Evolutionary conservation across 129 eudicot species (phyloP).

Genomic region (Arctium lappa): DNA sequence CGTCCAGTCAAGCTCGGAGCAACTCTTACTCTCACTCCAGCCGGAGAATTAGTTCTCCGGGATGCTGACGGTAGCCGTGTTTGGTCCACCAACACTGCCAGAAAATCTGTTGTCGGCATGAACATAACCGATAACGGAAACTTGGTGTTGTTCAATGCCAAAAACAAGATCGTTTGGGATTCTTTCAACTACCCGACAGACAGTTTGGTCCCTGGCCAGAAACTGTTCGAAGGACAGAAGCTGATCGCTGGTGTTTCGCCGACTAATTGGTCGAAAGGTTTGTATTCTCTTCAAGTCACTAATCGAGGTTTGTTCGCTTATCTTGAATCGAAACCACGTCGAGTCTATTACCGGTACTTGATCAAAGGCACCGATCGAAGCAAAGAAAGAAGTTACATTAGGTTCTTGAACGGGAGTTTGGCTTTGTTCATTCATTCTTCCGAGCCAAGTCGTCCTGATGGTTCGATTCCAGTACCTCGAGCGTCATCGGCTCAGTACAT

Average conservation of each 20-base stretch:
- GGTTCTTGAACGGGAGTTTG: slow-evolving; percentile 38
- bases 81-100: slow-evolving; percentile 36
- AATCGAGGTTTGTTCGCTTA: slow-evolving; percentile 24
- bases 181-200: slow-evolving; percentile 40
- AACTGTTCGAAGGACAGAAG: slow-evolving; percentile 16
- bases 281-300: slow-evolving; percentile 17
- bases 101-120: slow-evolving; percentile 22
- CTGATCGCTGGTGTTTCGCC: slow-evolving; percentile 33
- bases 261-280: slow-evolving; percentile 19
- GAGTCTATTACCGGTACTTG: slow-evolving; percentile 16
- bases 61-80: slow-evolving; percentile 41
- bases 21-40: slow-evolving; percentile 20
- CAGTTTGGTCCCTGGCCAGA: slow-evolving; percentile 47
- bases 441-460: slow-evolving; percentile 38
- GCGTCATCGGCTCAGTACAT: slow-evolving; percentile 45
- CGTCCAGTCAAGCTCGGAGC: slow-evolving; percentile 36
- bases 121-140: slow-evolving; percentile 25
- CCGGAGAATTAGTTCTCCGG: slow-evolving; percentile 25
- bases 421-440: slow-evolving; percentile 25
- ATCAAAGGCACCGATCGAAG: slow-evolving; percentile 7
- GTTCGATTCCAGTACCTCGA: slow-evolving; percentile 14
- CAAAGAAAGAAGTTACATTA: slow-evolving; percentile 26
- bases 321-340: slow-evolving; percentile 24
- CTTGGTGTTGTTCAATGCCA: slow-evolving; percentile 19
- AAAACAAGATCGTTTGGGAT: slow-evolving; percentile 35